A percentile compares a stretch with the other conserved stretches of the same genome.
Conservation (phyloP, 768 basidiomycete genomes). For the Calocybe cyanea region DNA sequence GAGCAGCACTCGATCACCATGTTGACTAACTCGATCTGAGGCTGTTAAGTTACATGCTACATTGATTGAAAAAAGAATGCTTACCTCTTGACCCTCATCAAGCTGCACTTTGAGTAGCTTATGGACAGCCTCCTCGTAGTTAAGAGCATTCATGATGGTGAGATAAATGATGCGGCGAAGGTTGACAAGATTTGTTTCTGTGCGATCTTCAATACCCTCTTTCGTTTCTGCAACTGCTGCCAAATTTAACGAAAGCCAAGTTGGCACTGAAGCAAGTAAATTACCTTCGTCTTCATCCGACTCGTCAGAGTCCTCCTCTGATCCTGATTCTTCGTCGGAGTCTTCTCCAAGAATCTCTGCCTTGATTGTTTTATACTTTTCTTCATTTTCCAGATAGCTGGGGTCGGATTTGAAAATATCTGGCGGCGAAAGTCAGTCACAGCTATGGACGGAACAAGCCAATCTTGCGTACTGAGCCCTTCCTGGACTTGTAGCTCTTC, state of each 20-base stretch:
- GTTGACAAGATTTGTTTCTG: constrained; percentile 95
- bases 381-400: constrained; percentile 85
- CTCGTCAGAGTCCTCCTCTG: constrained; percentile 56
- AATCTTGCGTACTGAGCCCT: constrained; percentile 67
- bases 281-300: constrained; percentile 52
- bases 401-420: constrained; percentile 96
- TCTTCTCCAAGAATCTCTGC: constrained; percentile 91
- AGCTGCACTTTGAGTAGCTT: constrained; percentile 93
- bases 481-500: constrained; percentile 95
- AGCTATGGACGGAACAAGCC: not conserved
- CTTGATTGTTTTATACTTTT: constrained; percentile 90
- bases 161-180: constrained; percentile 91
- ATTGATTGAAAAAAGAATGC: constrained; percentile 12
- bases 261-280: not conserved
- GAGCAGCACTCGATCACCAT: constrained; percentile 99
- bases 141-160: constrained; percentile 98
- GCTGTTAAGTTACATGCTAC: not conserved
- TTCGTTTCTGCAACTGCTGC: constrained; percentile 65
- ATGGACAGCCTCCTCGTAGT: constrained; percentile 98
- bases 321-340: constrained; percentile 69
- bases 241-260: not conserved
- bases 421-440: constrained; percentile 23
- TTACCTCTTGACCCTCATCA: constrained; percentile 89
- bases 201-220: constrained; percentile 90
- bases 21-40: constrained; percentile 89